Evolutionary conservation across 306 rosid genomes (phyloP).

Genomic region (Acacia crassicarpa): DNA sequence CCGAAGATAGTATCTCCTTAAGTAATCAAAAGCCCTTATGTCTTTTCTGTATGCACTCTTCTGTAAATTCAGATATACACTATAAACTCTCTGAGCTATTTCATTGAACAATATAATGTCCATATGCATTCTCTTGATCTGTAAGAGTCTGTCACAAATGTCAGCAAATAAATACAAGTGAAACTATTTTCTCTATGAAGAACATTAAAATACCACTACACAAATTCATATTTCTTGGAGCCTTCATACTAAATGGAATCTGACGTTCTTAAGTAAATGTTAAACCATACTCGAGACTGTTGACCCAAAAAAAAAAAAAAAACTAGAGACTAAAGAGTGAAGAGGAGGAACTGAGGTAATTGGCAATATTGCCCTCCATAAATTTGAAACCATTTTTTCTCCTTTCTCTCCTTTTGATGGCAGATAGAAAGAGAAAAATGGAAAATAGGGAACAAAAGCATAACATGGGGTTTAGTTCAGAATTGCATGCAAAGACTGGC

Average conservation of each 20-base stretch:
- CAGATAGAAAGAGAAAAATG: conserved; percentile 1
- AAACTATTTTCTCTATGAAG: neutral
- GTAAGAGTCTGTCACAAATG: conserved; percentile 23
- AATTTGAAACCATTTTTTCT: conserved; percentile 15
- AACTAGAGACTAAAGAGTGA: neutral
- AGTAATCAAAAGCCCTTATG: conserved; percentile 31
- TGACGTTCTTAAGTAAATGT: no score
- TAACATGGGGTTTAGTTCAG: conserved; percentile 22
- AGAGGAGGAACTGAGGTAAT: neutral
- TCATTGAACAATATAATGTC: conserved; percentile 9
- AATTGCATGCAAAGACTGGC: conserved; percentile 40
- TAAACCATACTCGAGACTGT: neutral
- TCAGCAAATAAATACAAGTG: conserved; percentile 32
- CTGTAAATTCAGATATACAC: conserved; percentile 32
- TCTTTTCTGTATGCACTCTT: conserved; percentile 24
- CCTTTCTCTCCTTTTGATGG: conserved; percentile 18
- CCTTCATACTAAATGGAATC: neutral
- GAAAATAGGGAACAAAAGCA: conserved; percentile 8
- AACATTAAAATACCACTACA: neutral
- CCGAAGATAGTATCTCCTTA: no score
- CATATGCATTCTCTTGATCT: conserved; percentile 22
- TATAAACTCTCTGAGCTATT: conserved; percentile 15
- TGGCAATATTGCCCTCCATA: conserved; percentile 20
- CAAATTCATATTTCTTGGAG: conserved; percentile 13
- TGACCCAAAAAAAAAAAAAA: no score